Evolutionary conservation across 371 early-diverging fungal genomes (phyloP).

Genomic region (Actinomortierella ambigua): DNA sequence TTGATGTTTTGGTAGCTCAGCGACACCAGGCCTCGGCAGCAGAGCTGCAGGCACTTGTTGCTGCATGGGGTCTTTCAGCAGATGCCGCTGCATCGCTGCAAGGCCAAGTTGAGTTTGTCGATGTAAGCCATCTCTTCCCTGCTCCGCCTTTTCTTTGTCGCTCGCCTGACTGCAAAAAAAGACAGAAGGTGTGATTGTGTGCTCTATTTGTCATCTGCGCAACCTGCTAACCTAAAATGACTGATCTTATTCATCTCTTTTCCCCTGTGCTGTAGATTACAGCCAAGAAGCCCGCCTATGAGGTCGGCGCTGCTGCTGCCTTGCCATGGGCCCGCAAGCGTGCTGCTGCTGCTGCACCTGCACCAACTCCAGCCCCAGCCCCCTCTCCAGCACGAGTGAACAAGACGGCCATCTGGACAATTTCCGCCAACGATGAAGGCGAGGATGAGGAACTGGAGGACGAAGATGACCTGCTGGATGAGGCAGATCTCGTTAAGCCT

Average conservation of each 20-base stretch:
- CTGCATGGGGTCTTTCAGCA: slow-evolving; percentile 33
- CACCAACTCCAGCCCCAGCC: slow-evolving; percentile 14
- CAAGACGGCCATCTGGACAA: slow-evolving; percentile 63
- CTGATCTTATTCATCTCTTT: slow-evolving; percentile 8
- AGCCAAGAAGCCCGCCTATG: slow-evolving; percentile 86
- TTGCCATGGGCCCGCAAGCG: slow-evolving; percentile 63
- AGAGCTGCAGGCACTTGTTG: slow-evolving; percentile 49
- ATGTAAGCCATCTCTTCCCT: slow-evolving; percentile 1
- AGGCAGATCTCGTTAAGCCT: slow-evolving; percentile 83
- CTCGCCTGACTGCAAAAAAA: neutral
- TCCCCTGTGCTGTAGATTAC: slow-evolving; percentile 54
- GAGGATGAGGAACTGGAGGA: slow-evolving; percentile 77
- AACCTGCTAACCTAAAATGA: no score
- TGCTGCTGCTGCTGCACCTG: slow-evolving; percentile 11
- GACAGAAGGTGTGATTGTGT: neutral
- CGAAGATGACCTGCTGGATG: slow-evolving; percentile 89
- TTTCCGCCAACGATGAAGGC: slow-evolving; percentile 68
- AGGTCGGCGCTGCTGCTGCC: slow-evolving; percentile 78
- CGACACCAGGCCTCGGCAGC: slow-evolving; percentile 41
- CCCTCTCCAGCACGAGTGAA: slow-evolving; percentile 13
- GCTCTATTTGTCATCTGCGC: neutral
- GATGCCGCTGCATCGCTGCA: slow-evolving; percentile 21
- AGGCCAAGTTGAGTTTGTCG: neutral
- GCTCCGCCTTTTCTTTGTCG: neutral
- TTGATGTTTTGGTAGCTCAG: slow-evolving; percentile 50